Percentiles rank a stretch among this genome's conserved stretches.
Evolutionary conservation across 2,329 filamentous ascomycete species (phyloP).

Genomic region (Hansfordia pulvinata): DNA sequence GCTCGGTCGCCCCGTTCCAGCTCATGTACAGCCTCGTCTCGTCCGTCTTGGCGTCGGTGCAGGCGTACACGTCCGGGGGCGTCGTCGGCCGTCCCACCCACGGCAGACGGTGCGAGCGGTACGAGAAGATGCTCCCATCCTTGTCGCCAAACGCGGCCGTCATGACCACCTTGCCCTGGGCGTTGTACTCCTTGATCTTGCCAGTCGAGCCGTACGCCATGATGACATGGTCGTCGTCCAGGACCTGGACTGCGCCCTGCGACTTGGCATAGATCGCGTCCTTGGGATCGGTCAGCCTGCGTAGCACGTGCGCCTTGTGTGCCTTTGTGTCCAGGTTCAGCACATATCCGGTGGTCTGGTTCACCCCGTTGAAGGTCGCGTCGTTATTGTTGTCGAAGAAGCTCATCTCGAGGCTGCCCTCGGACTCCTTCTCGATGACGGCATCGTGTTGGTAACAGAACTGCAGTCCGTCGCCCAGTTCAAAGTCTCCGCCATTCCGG

Average conservation of each 20-base stretch:
- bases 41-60: constrained; percentile 5
- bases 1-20: constrained; percentile 22
- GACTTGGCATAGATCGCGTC: constrained; percentile 8
- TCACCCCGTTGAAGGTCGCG: constrained; percentile 6
- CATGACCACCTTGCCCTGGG: constrained; percentile 14
- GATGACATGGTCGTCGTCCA: constrained; percentile 11
- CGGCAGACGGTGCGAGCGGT: constrained; percentile 19
- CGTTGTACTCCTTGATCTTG: constrained; percentile 20
- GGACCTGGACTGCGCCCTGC: constrained; percentile 9
- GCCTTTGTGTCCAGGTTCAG: constrained; percentile 11
- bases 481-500: constrained; percentile 9
- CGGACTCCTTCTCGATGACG: constrained; percentile 11
- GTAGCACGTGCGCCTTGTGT: constrained; percentile 14
- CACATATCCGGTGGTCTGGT: constrained; percentile 11
- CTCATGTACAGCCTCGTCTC: constrained; percentile 18
- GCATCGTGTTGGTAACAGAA: constrained; percentile 23
- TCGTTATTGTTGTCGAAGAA: constrained; percentile 22
- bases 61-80: constrained; percentile 8
- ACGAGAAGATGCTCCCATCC: constrained; percentile 11
- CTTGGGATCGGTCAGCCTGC: constrained; percentile 6
- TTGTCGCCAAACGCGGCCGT: constrained; percentile 17
- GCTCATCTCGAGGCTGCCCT: constrained; percentile 12
- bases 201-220: constrained; percentile 22
- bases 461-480: constrained; percentile 4
- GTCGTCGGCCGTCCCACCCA: constrained; percentile 14